Evolutionary conservation across 257 asterid genomes (phyloP).

Genomic region (Misopates orontium): DNA sequence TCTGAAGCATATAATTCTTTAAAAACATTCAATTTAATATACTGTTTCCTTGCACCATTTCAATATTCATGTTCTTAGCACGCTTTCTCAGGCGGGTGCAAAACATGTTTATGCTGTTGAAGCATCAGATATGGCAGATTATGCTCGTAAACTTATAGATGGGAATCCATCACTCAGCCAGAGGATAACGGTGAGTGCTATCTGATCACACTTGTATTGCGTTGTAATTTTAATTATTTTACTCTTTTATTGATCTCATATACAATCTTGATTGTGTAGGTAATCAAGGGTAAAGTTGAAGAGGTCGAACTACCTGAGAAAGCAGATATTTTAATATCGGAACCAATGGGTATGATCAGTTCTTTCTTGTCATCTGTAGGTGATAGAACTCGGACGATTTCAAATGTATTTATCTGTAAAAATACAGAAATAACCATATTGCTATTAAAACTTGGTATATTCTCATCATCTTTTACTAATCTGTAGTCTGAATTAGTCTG

Average conservation of each 20-base stretch:
- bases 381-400: constrained; percentile 15
- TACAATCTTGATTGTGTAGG: constrained; percentile 48
- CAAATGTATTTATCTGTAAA: constrained; percentile 13
- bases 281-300: constrained; percentile 93
- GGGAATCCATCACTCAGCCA: constrained; percentile 79
- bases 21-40: constrained; percentile 21
- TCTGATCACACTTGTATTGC: constrained; percentile 19
- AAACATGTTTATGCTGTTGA: constrained; percentile 98
- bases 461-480: neutral
- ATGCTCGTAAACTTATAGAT: constrained; percentile 83
- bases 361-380: constrained; percentile 13
- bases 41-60: constrained; percentile 25
- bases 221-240: constrained; percentile 11
- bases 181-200: constrained; percentile 72
- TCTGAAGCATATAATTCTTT: constrained; percentile 24
- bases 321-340: constrained; percentile 96
- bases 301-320: constrained; percentile 91
- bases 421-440: constrained; percentile 8
- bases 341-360: constrained; percentile 87
- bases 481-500: constrained; percentile 20
- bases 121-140: constrained; percentile 98
- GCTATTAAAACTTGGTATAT: constrained; percentile 1
- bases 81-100: constrained; percentile 78
- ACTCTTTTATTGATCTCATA: constrained; percentile 13
- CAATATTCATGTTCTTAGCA: constrained; percentile 25